phyloP scores from a whole-genome alignment of 306 rosid genomes.

The Malus domestica region ASM211411v1 NC_041801.1:11929501-11930000 shows the following conservation, averaged over 20 bases:
- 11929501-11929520: too few relatives aligned
- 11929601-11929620: too few relatives aligned
- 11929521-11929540: too few relatives aligned
- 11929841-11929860: neutral
- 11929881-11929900: neutral
- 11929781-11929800: neutral
- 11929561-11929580: too few relatives aligned
- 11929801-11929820: constrained; percentile 7
- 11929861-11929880: fast-evolving
- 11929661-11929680: constrained; percentile 1
- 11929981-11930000: too few relatives aligned
- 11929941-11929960: too few relatives aligned
- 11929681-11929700: neutral
- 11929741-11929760: neutral
- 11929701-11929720: fast-evolving
- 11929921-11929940: neutral
- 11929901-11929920: neutral
- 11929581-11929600: too few relatives aligned
- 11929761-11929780: neutral
- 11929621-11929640: neutral
- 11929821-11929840: constrained; percentile 7
- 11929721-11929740: neutral
- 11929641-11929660: fast-evolving
- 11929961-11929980: too few relatives aligned
- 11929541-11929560: too few relatives aligned